phyloP scores from a whole-genome alignment of 805 yeast genomes.

The Diddensiella santjacobensis region DNA sequence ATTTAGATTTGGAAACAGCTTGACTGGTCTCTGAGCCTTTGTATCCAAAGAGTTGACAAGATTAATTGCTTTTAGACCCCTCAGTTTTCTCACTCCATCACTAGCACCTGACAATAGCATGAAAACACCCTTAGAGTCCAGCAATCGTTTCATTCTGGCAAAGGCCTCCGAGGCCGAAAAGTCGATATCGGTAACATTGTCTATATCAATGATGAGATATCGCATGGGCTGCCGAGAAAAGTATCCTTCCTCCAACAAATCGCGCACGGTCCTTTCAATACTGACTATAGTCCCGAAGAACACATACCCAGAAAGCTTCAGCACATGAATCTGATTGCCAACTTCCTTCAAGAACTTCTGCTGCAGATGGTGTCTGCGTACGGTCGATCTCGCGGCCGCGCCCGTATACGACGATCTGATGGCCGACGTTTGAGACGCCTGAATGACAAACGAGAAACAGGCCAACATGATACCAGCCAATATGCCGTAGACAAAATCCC shows the following conservation, averaged over 20 bases:
- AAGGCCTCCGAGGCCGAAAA: constrained; percentile 96
- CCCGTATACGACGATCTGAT: constrained; percentile 83
- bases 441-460: constrained; percentile 91
- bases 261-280: constrained; percentile 71
- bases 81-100: constrained; percentile 60
- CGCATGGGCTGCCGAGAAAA: constrained; percentile 58
- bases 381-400: constrained; percentile 84
- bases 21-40: constrained; percentile 41
- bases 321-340: constrained; percentile 84
- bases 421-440: constrained; percentile 80
- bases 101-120: constrained; percentile 75
- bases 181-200: constrained; percentile 73
- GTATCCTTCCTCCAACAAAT: constrained; percentile 52
- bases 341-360: constrained; percentile 78
- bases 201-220: constrained; percentile 80
- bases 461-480: constrained; percentile 87
- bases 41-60: constrained; percentile 56
- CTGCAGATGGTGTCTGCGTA: constrained; percentile 84
- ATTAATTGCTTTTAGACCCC: constrained; percentile 79
- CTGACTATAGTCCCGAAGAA: constrained; percentile 96
- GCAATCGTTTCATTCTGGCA: constrained; percentile 74
- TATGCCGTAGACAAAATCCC: constrained; percentile 93
- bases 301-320: constrained; percentile 81
- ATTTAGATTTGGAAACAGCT: constrained; percentile 74
- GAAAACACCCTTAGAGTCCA: constrained; percentile 63